Conservation (phyloP, 495 filamentous ascomycete species). For the Penicillium riverlandense region DNA sequence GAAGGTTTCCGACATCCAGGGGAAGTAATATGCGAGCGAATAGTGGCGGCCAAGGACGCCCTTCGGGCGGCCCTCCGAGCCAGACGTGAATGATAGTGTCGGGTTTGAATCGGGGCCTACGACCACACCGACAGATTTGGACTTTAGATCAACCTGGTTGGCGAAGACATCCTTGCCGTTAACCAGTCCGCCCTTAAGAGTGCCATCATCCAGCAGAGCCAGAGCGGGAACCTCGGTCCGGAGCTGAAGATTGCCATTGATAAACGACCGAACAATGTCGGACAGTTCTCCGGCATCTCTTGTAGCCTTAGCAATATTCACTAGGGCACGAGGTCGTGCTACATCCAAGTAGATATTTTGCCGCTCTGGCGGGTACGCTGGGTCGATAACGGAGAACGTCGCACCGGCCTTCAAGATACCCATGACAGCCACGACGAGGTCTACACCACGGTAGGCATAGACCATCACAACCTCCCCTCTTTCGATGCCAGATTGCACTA, state of each 20-base stretch:
- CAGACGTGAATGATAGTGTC: slow-evolving; percentile 79
- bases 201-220: slow-evolving; percentile 66
- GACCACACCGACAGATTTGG: slow-evolving; percentile 57
- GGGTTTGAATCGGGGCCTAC: slow-evolving; percentile 89
- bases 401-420: slow-evolving; percentile 48
- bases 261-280: slow-evolving; percentile 62
- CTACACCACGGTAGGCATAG: slow-evolving; percentile 67
- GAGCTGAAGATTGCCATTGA: slow-evolving; percentile 65
- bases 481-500: slow-evolving; percentile 64
- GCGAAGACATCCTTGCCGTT: slow-evolving; percentile 62
- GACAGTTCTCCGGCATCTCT: slow-evolving; percentile 66
- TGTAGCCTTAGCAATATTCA: slow-evolving; percentile 74
- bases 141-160: slow-evolving; percentile 42
- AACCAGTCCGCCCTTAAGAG: slow-evolving; percentile 57
- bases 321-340: slow-evolving; percentile 68
- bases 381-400: slow-evolving; percentile 66
- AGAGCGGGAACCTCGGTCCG: slow-evolving; percentile 73
- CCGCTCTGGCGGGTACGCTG: slow-evolving; percentile 77
- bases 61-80: slow-evolving; percentile 78
- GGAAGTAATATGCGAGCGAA: slow-evolving; percentile 77
- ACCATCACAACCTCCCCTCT: slow-evolving; percentile 91
- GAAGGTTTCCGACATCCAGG: slow-evolving; percentile 88
- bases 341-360: slow-evolving; percentile 92
- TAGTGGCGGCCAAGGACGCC: slow-evolving; percentile 88
- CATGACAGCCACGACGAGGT: slow-evolving; percentile 45